phyloP scores from a whole-genome alignment of 345 rosid species.

The Gossypium herbaceum region DNA sequence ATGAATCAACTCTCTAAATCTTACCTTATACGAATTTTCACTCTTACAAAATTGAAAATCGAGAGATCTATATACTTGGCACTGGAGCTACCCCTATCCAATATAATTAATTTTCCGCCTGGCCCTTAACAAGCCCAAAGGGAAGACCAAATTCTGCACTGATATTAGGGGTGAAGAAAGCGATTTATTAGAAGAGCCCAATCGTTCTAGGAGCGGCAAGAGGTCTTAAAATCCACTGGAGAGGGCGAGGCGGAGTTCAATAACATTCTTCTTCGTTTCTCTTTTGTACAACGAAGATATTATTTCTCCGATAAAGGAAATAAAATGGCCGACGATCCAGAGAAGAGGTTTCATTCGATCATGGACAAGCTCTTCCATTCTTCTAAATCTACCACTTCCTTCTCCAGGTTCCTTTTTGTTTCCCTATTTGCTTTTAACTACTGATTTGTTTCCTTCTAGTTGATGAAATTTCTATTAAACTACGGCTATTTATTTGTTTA shows the following conservation, averaged over 20 bases:
- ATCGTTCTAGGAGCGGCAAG: not conserved
- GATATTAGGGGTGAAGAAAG: not conserved
- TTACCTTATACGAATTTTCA: no score
- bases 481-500: not conserved
- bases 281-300: not conserved
- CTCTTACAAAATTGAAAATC: no score
- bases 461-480: not conserved
- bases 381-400: conserved; percentile 35
- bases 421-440: not conserved
- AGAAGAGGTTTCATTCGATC: conserved; percentile 78
- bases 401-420: conserved; percentile 42
- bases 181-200: not conserved
- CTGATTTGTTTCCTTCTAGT: not conserved
- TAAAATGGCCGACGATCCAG: conserved; percentile 61
- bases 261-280: not conserved
- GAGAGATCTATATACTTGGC: no score
- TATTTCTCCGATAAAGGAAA: not conserved
- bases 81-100: no score
- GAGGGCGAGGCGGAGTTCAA: not conserved
- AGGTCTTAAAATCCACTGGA: not conserved
- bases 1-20: no score
- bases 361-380: conserved; percentile 78
- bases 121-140: not conserved
- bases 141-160: not conserved
- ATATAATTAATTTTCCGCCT: not conserved